Evolutionary conservation across 129 eudicot genomes (phyloP).

Genomic region (Flaveria sonorensis): DNA sequence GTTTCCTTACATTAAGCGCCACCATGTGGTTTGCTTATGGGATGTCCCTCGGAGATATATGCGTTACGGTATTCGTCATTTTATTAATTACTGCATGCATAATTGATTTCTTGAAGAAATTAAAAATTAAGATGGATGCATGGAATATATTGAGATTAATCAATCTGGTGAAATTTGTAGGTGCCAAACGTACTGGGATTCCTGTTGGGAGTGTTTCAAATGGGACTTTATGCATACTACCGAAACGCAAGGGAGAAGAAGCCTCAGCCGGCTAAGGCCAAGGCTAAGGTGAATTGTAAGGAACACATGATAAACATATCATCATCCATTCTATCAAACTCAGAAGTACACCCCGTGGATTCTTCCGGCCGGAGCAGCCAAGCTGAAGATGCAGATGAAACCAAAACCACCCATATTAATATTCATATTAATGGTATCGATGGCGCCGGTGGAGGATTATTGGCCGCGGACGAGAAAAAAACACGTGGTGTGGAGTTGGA

Average conservation of each 20-base stretch:
- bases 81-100: no score
- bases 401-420: no score
- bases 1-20: slow-evolving; percentile 80
- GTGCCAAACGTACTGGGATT: slow-evolving; percentile 82
- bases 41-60: slow-evolving; percentile 47
- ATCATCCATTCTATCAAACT: slow-evolving; percentile 29
- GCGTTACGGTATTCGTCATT: slow-evolving; percentile 43
- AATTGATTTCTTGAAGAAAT: no score
- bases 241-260: slow-evolving; percentile 37
- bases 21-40: slow-evolving; percentile 81
- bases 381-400: slow-evolving; percentile 15
- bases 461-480: background rate
- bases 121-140: no score
- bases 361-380: slow-evolving; percentile 33
- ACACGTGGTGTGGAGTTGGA: slow-evolving; percentile 14
- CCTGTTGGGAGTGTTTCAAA: slow-evolving; percentile 64
- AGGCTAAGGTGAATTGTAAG: slow-evolving; percentile 1
- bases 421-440: no score
- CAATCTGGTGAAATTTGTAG: slow-evolving; percentile 27
- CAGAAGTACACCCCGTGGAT: slow-evolving; percentile 57
- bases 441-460: background rate
- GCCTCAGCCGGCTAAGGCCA: background rate
- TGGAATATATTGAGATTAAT: no score
- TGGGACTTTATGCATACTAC: slow-evolving; percentile 61
- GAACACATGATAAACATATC: slow-evolving; percentile 43